phyloP scores from a whole-genome alignment of 371 early-diverging fungal genomes.

The Mortierella sp. region DNA sequence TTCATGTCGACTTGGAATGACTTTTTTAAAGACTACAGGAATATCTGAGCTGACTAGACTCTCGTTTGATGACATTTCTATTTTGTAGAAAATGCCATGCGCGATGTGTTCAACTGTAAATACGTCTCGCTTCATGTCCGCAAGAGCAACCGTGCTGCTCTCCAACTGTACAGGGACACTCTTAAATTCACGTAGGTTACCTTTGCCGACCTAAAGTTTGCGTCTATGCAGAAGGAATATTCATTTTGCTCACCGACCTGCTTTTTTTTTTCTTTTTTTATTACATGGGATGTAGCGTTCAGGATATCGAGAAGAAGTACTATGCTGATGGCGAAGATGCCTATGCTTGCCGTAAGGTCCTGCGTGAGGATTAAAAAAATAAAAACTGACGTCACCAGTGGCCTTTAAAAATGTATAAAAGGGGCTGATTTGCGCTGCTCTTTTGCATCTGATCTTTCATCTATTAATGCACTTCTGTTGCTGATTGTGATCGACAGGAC shows the following conservation, averaged over 20 bases:
- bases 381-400: not conserved
- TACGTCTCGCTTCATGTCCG: constrained; percentile 96
- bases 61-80: not conserved
- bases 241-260: too few species aligned
- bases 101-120: constrained; percentile 87
- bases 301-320: constrained; percentile 94
- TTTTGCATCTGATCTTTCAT: constrained; percentile 13
- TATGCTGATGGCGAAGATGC: constrained; percentile 99
- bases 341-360: constrained; percentile 77
- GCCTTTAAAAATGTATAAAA: not conserved
- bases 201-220: too few species aligned
- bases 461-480: constrained; percentile 4
- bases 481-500: constrained; percentile 12
- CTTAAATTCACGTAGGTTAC: constrained; percentile 85
- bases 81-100: constrained; percentile 84
- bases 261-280: not conserved
- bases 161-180: constrained; percentile 92
- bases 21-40: not conserved
- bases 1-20: not conserved
- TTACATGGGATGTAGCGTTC: constrained; percentile 66
- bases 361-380: constrained; percentile 34
- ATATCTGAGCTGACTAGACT: not conserved
- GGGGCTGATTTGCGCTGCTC: not conserved
- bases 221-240: too few species aligned
- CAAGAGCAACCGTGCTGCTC: constrained; percentile 94